Evolutionary conservation across 495 filamentous ascomycete species (phyloP), one percentile per base, ranked within the genome.

Genomic region (Trichoderma orchidacearum): DNA sequence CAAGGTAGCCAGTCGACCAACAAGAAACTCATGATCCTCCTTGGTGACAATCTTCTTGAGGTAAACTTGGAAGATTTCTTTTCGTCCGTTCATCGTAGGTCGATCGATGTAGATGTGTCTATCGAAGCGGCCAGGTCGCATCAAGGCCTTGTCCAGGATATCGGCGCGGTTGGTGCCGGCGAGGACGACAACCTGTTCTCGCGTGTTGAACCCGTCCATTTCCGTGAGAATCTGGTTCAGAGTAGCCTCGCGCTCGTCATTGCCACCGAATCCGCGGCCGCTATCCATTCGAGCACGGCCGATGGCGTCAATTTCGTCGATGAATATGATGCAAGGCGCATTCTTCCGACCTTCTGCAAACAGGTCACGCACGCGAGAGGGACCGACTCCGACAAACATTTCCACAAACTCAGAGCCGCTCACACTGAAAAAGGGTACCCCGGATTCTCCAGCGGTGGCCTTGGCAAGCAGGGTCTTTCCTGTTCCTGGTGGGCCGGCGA

Each of bases 171-270:
- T 97, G 35, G 93, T 98, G 74, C 94, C 93, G 48, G 93, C 93
- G 56, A 98, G 80, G n/a, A 98, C 93, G 56, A 97, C 92, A 30
- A 98, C 86, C 73, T 97, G 94, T 63, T 98, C 93, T 1, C 86
- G 81, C 8, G 93, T 97, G 66, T 96, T 97, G 81, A 97, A 97
- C 54, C 93, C 93, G 68, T 98, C 93, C 93, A 98, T 98, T 68
- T 98, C 94, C 0, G 93, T 98, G 52, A 98, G 78, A 57, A 98
- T 96, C 72, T 98, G 93, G 68, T 98, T 98, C 36, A 98, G 82
- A 1, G 93, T 98, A 50, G 86, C 86, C 69, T 98, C 93, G 63
- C 93, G 83, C 75, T 98, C 93, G 65, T 97, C 94, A 63, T 96
- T 97, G 54, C 93, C 93, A 59, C 93, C 93, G 56, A 85, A 81